phyloP scores from a whole-genome alignment of 2,329 filamentous ascomycete genomes.

The Apiospora kogelbergensis region DNA sequence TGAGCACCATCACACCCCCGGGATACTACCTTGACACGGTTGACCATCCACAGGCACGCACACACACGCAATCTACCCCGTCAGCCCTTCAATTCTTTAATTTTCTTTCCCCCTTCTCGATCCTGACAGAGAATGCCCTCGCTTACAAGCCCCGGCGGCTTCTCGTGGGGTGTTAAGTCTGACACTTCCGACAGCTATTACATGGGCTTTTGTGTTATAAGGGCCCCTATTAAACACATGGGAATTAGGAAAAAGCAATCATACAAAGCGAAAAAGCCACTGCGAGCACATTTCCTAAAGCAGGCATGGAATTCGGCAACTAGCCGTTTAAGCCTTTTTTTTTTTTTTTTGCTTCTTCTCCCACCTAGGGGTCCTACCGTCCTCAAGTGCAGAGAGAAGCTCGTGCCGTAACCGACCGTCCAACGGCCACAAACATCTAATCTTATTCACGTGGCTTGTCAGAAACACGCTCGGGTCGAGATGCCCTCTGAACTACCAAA shows the following conservation, averaged over 20 bases:
- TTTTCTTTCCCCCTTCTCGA: too few relatives aligned
- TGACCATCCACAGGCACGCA: not conserved
- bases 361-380: not conserved
- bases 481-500: not conserved
- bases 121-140: not conserved
- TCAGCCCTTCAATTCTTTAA: not conserved
- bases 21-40: not conserved
- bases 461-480: not conserved
- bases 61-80: not conserved
- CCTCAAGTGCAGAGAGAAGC: not conserved
- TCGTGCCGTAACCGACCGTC: not conserved
- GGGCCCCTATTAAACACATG: not conserved
- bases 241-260: not conserved
- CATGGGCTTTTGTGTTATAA: not conserved
- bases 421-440: conserved; percentile 2
- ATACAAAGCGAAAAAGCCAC: conserved; percentile 1
- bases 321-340: conserved; percentile 6
- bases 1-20: not conserved
- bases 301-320: conserved; percentile 10
- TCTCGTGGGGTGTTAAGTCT: not conserved
- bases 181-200: not conserved
- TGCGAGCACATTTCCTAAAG: conserved; percentile 7
- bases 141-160: not conserved
- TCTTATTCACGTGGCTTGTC: conserved; percentile 9
- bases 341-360: not conserved